Conservation (phyloP, 108 stramenopile species). For the Nannochloropsis gaditana region DNA sequence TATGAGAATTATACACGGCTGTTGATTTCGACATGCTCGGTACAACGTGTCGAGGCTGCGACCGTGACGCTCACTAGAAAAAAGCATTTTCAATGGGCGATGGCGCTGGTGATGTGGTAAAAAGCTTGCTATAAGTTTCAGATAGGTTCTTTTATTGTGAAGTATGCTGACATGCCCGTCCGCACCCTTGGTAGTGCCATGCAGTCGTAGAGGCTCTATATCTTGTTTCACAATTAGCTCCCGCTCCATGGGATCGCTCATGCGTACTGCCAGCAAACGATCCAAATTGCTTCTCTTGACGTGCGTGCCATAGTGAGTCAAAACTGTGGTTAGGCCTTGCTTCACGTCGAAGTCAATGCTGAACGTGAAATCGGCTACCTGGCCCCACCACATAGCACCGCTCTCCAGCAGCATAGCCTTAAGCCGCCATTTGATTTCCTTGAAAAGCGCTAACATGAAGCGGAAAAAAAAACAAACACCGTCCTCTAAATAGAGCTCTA, state of each 20-base stretch:
- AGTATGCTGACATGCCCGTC: not conserved
- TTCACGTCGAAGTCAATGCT: constrained; percentile 9
- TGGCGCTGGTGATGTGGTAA: not conserved
- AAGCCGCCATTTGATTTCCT: constrained; percentile 11
- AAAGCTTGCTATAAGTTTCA: not conserved
- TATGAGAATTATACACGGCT: not conserved
- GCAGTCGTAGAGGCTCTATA: constrained; percentile 1
- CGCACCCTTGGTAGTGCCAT: not conserved
- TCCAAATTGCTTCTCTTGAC: not conserved
- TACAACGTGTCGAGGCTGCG: constrained; percentile 13
- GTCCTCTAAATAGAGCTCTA: not conserved
- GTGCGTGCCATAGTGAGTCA: not conserved
- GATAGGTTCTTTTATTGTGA: constrained; percentile 4
- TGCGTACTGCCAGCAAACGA: not conserved
- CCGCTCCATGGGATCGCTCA: constrained; percentile 6
- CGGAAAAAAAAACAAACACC: not conserved
- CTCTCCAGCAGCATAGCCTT: not conserved
- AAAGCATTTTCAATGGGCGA: not conserved
- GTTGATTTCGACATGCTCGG: not conserved
- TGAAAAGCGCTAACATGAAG: not conserved
- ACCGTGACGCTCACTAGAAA: constrained; percentile 3
- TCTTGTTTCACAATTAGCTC: constrained; percentile 16
- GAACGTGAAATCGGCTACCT: not conserved
- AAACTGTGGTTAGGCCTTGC: not conserved
- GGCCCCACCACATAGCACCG: not conserved